Conservation (phyloP, 805 yeast genomes). For the Yamadazyma kitorensis region DNA sequence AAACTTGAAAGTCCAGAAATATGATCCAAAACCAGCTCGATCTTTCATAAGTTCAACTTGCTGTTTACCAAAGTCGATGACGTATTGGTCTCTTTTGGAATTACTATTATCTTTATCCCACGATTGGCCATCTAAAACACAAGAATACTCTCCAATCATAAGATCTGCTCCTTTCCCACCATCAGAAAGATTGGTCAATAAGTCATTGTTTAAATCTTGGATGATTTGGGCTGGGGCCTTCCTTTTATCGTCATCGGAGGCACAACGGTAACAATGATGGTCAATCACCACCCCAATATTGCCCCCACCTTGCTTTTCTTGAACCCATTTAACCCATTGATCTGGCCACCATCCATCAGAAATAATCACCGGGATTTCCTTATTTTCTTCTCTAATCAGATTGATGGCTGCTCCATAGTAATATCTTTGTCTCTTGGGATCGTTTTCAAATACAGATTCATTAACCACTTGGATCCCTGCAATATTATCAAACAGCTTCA, state of each 20-base stretch:
- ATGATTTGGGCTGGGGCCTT: conserved; percentile 66
- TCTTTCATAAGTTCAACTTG: conserved; percentile 47
- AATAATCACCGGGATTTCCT: conserved; percentile 65
- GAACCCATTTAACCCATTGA: conserved; percentile 71
- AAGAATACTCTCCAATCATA: conserved; percentile 86
- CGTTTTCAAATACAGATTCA: conserved; percentile 64
- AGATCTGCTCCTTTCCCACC: conserved; percentile 56
- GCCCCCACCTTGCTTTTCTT: conserved; percentile 34
- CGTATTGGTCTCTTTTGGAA: conserved; percentile 49
- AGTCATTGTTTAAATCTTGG: conserved; percentile 48
- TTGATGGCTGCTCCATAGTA: conserved; percentile 67
- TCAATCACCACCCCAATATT: conserved; percentile 71
- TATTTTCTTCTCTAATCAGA: conserved; percentile 55
- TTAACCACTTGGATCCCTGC: conserved; percentile 84
- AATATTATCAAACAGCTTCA: conserved; percentile 59
- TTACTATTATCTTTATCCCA: conserved; percentile 58
- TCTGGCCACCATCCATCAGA: conserved; percentile 95
- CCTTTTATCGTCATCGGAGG: conserved; percentile 66
- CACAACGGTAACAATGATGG: conserved; percentile 83
- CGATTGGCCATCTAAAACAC: conserved; percentile 73
- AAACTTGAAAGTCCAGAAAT: conserved; percentile 90
- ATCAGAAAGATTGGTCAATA: conserved; percentile 47
- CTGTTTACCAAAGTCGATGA: conserved; percentile 57
- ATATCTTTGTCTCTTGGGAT: conserved; percentile 47
- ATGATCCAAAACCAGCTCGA: conserved; percentile 67